Evolutionary conservation across 2,329 filamentous ascomycete genomes (phyloP), one percentile per base, ranked within the genome.

Genomic region (Aspergillus alliaceus): DNA sequence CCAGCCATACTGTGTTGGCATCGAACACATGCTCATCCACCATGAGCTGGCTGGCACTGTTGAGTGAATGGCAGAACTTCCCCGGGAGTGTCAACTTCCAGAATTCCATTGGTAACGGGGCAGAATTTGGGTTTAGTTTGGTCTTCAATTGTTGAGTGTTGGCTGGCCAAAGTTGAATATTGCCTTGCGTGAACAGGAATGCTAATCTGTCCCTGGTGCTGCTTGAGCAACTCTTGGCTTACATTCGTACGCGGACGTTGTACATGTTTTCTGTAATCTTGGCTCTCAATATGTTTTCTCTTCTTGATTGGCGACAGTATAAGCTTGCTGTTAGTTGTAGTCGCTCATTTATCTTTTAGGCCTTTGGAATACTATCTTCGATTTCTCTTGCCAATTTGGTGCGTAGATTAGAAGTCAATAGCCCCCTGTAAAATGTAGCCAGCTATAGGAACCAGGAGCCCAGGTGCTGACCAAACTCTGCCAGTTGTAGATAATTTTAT

Each of bases 11-110:
- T 0, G 47, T 50, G 8, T 12, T 65, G 11, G 55, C 55, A 6
- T 58, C 55, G 11, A 59, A 59, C 24, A 51, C 48, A 1, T 65
- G 63, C 39, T 48, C 42, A 1, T 27, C n/a, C 4, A 29, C 51
- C 0, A 60, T 66, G 64, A 66, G 64, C 20, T 66, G 58, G 47
- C 12, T 63, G 51, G 58, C 61, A 0, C 48, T 60, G 25, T 15
- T 61, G 47, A 60, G 56, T 9, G 35, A 44, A 2, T 65, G 61
- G 61, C 64, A 65, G 60, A 50, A 3, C 0, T 35, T 37, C 1
- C 34, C 27, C 5, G 63, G 63, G 1, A 32, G 25, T 11, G 64
- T 66, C 2, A 31, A 53, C 2, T 66, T 66, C 25, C n/a, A n/a
- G 11, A 64, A 65, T 29, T 29, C 25, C 0, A 8, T 59, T 5